These are phyloP conservation scores for Hypomontagnella submonticulosa DNA, from an alignment of 495 filamentous ascomycete genomes.

Conservation along the genomic window DNA sequence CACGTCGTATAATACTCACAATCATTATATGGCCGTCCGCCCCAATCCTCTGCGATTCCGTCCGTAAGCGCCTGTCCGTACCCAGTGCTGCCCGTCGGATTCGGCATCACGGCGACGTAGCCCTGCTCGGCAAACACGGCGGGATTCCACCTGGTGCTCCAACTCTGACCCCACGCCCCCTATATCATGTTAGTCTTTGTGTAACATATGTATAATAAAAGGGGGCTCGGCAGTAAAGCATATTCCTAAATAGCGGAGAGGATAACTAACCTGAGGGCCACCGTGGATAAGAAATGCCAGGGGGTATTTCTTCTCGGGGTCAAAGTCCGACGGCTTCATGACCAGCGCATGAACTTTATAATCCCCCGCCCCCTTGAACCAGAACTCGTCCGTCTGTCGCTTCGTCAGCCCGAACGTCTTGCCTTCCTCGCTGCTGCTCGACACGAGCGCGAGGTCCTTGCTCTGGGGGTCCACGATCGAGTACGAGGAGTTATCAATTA, in stretches of 20 bases:
- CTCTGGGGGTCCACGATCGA: slow-evolving; percentile 65
- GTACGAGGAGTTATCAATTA: slow-evolving; percentile 77
- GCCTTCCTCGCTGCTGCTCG: slow-evolving; percentile 76
- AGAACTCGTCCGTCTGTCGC: slow-evolving; percentile 74
- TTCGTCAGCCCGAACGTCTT: slow-evolving; percentile 73
- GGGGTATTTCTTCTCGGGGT: slow-evolving; percentile 78
- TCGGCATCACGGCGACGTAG: slow-evolving; percentile 87
- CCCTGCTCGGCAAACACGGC: slow-evolving; percentile 92
- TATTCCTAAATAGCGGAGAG: too few relatives aligned
- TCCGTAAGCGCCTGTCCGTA: slow-evolving; percentile 86
- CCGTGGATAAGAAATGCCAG: slow-evolving; percentile 88
- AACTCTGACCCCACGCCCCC: slow-evolving; percentile 82
- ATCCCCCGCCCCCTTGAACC: slow-evolving; percentile 64
- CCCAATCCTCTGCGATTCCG: slow-evolving; percentile 81
- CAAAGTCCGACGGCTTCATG: slow-evolving; percentile 82
- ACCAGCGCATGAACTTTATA: slow-evolving; percentile 81
- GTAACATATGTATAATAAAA: too few relatives aligned
- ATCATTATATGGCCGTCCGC: slow-evolving; percentile 80
- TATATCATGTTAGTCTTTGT: too few relatives aligned
- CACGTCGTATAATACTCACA: slow-evolving; percentile 25
- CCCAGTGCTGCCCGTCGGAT: slow-evolving; percentile 87
- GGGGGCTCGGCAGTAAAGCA: too few relatives aligned
- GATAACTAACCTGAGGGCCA: slow-evolving; percentile 69
- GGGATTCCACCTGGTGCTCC: slow-evolving; percentile 92
- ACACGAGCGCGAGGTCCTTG: slow-evolving; percentile 61